Conservation (phyloP, 352 stramenopile species). For the Blastocystis sp. region DNA sequence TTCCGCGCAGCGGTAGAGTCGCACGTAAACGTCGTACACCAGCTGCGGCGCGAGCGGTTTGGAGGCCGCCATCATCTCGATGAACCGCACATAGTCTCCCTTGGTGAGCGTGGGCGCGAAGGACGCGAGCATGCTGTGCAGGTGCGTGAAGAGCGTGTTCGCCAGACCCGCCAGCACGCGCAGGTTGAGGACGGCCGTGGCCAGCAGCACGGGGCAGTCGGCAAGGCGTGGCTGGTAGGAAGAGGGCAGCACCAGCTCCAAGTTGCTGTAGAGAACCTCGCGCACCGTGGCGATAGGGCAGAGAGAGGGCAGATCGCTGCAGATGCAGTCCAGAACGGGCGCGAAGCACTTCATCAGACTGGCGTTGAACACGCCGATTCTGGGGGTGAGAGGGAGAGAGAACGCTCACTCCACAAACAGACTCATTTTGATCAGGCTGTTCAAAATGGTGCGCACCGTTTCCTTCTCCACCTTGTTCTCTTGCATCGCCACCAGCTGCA, state of each 20-base stretch:
- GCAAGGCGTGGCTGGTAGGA: constrained; percentile 12
- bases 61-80: background rate
- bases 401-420: constrained; percentile 28
- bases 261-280: constrained; percentile 1
- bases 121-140: background rate
- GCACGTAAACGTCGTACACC: constrained; percentile 20
- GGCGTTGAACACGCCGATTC: constrained; percentile 1
- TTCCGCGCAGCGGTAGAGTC: constrained; percentile 8
- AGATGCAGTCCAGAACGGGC: background rate
- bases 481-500: background rate
- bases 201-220: constrained; percentile 3
- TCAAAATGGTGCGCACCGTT: background rate
- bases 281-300: background rate
- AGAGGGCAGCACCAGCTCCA: constrained; percentile 1
- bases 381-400: background rate
- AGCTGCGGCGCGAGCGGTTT: background rate
- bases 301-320: background rate
- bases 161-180: constrained; percentile 19
- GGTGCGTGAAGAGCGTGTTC: constrained; percentile 16
- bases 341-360: background rate
- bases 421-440: constrained; percentile 35
- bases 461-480: background rate
- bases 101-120: constrained; percentile 15
- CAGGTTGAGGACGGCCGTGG: background rate
- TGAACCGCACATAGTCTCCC: constrained; percentile 12